phyloP scores from a whole-genome alignment of 257 asterid genomes.

The Perilla frutescens region DNA sequence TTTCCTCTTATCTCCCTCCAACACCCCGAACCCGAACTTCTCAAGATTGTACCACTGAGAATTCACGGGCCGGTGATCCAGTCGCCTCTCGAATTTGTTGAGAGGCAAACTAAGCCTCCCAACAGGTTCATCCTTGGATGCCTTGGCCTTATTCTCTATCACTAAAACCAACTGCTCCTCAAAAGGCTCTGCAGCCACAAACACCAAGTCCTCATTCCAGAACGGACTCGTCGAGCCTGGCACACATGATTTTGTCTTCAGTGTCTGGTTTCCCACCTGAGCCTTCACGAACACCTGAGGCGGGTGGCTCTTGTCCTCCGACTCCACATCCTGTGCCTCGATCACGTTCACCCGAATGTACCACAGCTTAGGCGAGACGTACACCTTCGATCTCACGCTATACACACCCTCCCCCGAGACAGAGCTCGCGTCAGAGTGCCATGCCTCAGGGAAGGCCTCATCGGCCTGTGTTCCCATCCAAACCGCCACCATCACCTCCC shows the following conservation, averaged over 20 bases:
- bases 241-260: conserved; percentile 30
- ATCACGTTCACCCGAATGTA: conserved; percentile 65
- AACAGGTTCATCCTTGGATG: conserved; percentile 55
- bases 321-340: conserved; percentile 71
- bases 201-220: conserved; percentile 48
- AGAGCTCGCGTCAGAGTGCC: conserved; percentile 69
- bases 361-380: conserved; percentile 81
- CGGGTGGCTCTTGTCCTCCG: conserved; percentile 56
- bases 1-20: conserved; percentile 62
- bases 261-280: conserved; percentile 33
- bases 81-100: conserved; percentile 50
- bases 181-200: conserved; percentile 47
- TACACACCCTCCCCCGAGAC: conserved; percentile 64
- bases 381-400: conserved; percentile 71
- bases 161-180: conserved; percentile 38
- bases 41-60: conserved; percentile 71
- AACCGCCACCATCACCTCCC: conserved; percentile 77
- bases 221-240: conserved; percentile 20
- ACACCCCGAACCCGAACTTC: conserved; percentile 53
- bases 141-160: conserved; percentile 34
- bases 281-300: conserved; percentile 53
- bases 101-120: conserved; percentile 59
- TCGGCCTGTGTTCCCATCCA: conserved; percentile 89
- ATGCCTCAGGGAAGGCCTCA: conserved; percentile 72
- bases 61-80: conserved; percentile 64